A percentile compares a stretch with the other conserved stretches of the same genome.
phyloP scores from a whole-genome alignment of 441 rosid species.

The Erysimum cheiri region DNA sequence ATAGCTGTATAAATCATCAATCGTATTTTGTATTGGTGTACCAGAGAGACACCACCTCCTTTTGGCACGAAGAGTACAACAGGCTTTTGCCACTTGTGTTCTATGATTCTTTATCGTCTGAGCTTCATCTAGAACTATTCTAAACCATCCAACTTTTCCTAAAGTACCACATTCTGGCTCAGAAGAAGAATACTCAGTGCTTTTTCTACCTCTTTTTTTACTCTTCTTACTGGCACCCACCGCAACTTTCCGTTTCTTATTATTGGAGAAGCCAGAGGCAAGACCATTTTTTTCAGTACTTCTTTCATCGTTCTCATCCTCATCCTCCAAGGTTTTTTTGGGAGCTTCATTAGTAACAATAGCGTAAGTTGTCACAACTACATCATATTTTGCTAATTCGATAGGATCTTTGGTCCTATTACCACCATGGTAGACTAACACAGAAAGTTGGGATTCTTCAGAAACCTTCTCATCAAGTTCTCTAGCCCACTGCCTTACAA shows the following conservation, averaged over 20 bases:
- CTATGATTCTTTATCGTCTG: constrained; percentile 96
- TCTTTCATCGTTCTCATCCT: constrained; percentile 75
- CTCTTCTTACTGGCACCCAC: constrained; percentile 60
- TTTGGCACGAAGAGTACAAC: constrained; percentile 92
- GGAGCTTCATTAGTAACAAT: constrained; percentile 93
- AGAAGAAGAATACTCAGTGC: constrained; percentile 54
- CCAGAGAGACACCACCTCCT: constrained; percentile 99
- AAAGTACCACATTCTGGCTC: constrained; percentile 73
- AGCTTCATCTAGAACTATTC: constrained; percentile 96
- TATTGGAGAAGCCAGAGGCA: constrained; percentile 59
- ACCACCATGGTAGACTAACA: constrained; percentile 87
- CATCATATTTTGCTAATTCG: constrained; percentile 83
- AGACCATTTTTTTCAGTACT: constrained; percentile 59
- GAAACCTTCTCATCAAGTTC: constrained; percentile 92
- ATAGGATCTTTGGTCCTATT: constrained; percentile 85
- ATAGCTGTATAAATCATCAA: constrained; percentile 94
- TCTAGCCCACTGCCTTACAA: constrained; percentile 95
- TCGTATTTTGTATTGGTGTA: constrained; percentile 93
- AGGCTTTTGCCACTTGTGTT: constrained; percentile 95
- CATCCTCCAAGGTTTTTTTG: constrained; percentile 72
- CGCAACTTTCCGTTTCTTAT: constrained; percentile 60
- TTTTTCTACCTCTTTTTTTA: constrained; percentile 72
- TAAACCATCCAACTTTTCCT: constrained; percentile 81
- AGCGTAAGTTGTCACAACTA: constrained; percentile 90
- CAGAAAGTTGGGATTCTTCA: constrained; percentile 66